Evolutionary conservation across 208 protist species (phyloP), one percentile per base, ranked within the genome.

Genomic region (Balamuthia mandrillaris): DNA sequence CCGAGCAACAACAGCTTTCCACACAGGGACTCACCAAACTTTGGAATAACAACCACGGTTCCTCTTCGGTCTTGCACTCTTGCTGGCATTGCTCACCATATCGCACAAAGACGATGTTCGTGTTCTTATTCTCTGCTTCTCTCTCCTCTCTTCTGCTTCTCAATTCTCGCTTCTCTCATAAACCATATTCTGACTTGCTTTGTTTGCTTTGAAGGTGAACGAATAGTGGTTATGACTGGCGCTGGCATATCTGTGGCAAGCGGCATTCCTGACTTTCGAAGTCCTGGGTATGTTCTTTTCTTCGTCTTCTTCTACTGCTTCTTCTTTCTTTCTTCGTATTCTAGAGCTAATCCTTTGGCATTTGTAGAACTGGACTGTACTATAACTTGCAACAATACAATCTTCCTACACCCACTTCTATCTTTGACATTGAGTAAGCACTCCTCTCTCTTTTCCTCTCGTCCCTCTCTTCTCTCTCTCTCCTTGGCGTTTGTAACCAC

Each of bases 161-260:
- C 31, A 49, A 27, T 70, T n/a, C 14, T 12, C 61, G 14, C 31
- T 54, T 29, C 1, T 61, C 31, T 18, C 49, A 1, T 54, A 45
- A 3, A 3, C 9, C 44, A 24, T 56, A 12, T 77, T 60, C 0
- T 35, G 21, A 29, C 3, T 35, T n/a, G 41, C 63, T 16, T 4
- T 41, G 88, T 94, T 72, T 24, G 16, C 16, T 82, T 94, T n/a
- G 84, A 77, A 37, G 61, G 68, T 24, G 88, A 92, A 33, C 96
- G 95, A 37, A 96, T 98, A 37, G 89, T 98, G 21, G 96, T 98
- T 9, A 89, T 98, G 78, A 88, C 92, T n/a, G 96, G 96, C 14
- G 96, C 96, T 2, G 96, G 96, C 39, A 92, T 93, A 41, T 97
- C 95, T 41, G 95, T 98, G 10, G 56, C 83, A 2, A 54, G 81